Conservation (phyloP, 129 eudicot species). For the Arctium minus region DNA sequence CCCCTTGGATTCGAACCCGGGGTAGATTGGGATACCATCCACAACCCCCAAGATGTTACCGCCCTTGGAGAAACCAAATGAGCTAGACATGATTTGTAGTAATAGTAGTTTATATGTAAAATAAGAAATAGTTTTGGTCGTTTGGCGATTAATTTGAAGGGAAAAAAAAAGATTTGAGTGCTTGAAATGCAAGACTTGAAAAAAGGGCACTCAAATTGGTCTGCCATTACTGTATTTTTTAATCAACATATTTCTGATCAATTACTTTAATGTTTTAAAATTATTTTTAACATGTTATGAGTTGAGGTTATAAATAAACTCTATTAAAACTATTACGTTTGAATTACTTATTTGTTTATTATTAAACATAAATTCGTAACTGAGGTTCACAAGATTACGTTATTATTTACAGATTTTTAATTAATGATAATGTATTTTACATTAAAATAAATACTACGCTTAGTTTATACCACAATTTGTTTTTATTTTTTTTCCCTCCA, state of each 20-base stretch:
- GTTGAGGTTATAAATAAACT: too few relatives aligned
- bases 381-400: too few relatives aligned
- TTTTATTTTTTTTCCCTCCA: too few relatives aligned
- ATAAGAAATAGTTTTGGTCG: background rate
- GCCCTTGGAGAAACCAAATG: too few relatives aligned
- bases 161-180: constrained; percentile 35
- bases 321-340: background rate
- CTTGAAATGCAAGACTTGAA: constrained; percentile 39
- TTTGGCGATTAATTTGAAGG: constrained; percentile 1
- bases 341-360: too few relatives aligned
- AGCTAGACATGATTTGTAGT: too few relatives aligned
- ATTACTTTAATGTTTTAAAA: constrained; percentile 10
- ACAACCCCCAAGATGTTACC: too few relatives aligned
- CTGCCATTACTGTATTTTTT: constrained; percentile 34
- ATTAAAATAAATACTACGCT: background rate
- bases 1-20: too few relatives aligned
- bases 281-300: constrained; percentile 1
- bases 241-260: constrained; percentile 1
- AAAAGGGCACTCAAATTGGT: constrained; percentile 44
- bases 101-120: background rate
- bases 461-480: too few relatives aligned
- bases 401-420: too few relatives aligned
- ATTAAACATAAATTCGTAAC: background rate
- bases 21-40: too few relatives aligned
- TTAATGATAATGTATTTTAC: background rate